Conservation (phyloP, 1,284 basidiomycete species). For the Trichosporon ovoides region DNA sequence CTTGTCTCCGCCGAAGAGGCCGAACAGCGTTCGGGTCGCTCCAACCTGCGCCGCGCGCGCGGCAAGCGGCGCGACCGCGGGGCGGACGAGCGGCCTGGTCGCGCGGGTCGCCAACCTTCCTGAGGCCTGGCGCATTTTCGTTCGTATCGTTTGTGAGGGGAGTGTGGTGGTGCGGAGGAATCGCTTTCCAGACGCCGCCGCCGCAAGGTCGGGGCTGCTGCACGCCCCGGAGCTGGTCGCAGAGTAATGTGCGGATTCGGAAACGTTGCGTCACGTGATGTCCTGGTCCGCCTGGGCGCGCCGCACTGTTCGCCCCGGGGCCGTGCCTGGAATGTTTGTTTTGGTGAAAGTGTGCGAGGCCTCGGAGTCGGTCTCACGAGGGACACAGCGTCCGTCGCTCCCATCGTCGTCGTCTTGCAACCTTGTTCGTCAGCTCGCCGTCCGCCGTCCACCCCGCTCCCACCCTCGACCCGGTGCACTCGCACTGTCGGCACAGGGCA, state of each 20-base stretch:
- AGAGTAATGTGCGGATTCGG: not conserved
- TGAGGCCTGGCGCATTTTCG: constrained; percentile 16
- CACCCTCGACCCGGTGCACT: too few species aligned
- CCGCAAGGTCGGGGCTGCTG: not conserved
- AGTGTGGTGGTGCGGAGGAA: too few species aligned
- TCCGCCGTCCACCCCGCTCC: too few species aligned
- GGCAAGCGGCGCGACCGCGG: not conserved
- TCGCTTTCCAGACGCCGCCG: too few species aligned
- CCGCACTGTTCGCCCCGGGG: not conserved
- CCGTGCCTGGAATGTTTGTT: not conserved
- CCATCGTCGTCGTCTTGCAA: not conserved
- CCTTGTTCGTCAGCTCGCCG: not conserved
- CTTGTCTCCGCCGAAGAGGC: constrained; percentile 24
- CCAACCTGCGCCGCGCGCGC: constrained; percentile 6
- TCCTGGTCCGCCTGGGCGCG: too few species aligned
- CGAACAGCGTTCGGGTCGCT: constrained; percentile 30
- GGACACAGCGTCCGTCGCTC: not conserved
- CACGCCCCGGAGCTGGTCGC: not conserved
- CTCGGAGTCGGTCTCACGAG: not conserved
- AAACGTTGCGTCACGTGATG: not conserved
- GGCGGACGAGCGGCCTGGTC: not conserved
- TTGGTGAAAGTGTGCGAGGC: not conserved
- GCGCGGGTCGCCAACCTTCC: constrained; percentile 15
- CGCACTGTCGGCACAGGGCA: too few species aligned
- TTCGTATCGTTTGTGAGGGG: not conserved